Evolutionary conservation across 805 yeast species (phyloP).

Genomic region (Saccharomyces eubayanus): DNA sequence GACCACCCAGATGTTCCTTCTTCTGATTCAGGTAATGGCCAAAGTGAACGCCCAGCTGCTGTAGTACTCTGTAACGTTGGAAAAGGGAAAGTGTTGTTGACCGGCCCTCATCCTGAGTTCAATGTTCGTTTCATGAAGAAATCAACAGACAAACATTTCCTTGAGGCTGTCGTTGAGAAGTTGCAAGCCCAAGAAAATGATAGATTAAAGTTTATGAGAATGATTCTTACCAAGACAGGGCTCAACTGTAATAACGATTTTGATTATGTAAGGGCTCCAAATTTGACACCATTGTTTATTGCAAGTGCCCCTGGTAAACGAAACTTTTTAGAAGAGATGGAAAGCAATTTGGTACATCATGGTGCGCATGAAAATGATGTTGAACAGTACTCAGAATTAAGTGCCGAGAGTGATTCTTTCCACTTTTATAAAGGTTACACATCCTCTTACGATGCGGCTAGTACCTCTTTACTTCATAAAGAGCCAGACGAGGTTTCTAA

Average conservation of each 20-base stretch:
- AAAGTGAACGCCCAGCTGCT: conserved; percentile 46
- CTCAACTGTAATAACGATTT: conserved; percentile 53
- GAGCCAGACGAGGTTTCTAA: conserved; percentile 53
- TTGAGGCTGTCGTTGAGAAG: conserved; percentile 31
- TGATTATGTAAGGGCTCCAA: conserved; percentile 45
- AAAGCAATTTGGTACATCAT: conserved; percentile 7
- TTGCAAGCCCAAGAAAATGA: conserved; percentile 38
- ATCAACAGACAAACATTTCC: conserved; percentile 26
- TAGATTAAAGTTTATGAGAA: conserved; percentile 50
- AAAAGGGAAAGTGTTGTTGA: conserved; percentile 63
- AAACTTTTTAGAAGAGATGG: conserved; percentile 9
- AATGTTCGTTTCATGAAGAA: conserved; percentile 44
- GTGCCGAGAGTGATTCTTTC: conserved; percentile 26
- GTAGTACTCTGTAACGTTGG: conserved; percentile 57
- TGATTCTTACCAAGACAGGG: conserved; percentile 52
- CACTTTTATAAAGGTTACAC: conserved; percentile 18
- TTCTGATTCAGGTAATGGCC: conserved; percentile 22
- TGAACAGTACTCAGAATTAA: conserved; percentile 37
- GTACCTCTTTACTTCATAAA: conserved; percentile 20
- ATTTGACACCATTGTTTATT: conserved; percentile 58
- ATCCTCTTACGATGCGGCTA: conserved; percentile 9
- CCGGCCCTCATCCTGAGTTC: conserved; percentile 90
- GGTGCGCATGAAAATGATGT: conserved; percentile 30
- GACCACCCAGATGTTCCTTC: conserved; percentile 47
- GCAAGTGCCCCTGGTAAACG: conserved; percentile 20